Evolutionary conservation across 768 basidiomycete species (phyloP).

Genomic region (Solioccasus polychromus): DNA sequence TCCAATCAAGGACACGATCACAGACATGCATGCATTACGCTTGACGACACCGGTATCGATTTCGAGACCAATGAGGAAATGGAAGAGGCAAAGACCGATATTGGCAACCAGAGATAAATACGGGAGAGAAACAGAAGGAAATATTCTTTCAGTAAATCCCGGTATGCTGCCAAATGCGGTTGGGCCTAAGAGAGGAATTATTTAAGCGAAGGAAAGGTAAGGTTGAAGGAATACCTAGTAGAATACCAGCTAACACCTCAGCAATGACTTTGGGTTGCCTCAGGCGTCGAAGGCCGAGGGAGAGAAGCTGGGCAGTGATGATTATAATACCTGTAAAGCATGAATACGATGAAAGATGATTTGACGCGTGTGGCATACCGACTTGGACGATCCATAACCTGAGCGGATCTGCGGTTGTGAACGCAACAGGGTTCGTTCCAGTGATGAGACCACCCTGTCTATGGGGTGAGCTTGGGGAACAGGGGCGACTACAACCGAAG

Average conservation of each 20-base stretch:
- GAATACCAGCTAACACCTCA: conserved; percentile 83
- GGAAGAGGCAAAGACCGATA: conserved; percentile 83
- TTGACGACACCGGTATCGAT: conserved; percentile 80
- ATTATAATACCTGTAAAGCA: conserved; percentile 70
- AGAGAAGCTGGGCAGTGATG: conserved; percentile 70
- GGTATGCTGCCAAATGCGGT: conserved; percentile 80
- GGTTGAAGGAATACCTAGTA: conserved; percentile 63
- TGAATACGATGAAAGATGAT: not conserved
- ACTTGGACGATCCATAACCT: conserved; percentile 78
- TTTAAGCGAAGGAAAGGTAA: conserved; percentile 6
- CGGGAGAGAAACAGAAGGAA: conserved; percentile 66
- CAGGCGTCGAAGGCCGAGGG: conserved; percentile 66
- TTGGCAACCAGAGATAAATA: conserved; percentile 87
- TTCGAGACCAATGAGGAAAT: conserved; percentile 92
- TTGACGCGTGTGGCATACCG: conserved; percentile 40
- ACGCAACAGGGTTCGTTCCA: conserved; percentile 68
- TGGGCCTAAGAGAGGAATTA: conserved; percentile 26
- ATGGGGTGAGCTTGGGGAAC: conserved; percentile 2
- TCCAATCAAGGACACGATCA: conserved; percentile 73
- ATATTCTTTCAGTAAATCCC: conserved; percentile 82
- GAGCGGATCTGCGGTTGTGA: conserved; percentile 67
- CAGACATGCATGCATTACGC: conserved; percentile 68
- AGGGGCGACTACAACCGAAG: not conserved
- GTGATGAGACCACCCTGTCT: conserved; percentile 71
- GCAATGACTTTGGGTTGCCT: conserved; percentile 85